Evolutionary conservation across 441 rosid genomes (phyloP).

Genomic region (Syzygium syzygioides): DNA sequence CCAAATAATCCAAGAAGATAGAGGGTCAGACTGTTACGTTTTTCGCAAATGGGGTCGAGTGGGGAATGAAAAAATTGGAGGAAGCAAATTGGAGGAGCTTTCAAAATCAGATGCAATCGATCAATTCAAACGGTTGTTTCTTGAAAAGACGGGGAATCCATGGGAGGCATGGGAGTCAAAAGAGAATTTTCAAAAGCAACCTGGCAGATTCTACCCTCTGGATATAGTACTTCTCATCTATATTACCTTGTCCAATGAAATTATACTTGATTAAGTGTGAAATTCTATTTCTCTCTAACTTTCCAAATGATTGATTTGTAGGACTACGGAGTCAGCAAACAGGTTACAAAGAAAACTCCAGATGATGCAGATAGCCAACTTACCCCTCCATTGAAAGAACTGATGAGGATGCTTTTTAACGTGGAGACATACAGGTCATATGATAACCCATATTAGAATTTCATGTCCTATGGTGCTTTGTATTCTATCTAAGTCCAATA

Average conservation of each 20-base stretch:
- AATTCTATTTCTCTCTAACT: not conserved
- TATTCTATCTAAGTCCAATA: slow-evolving; percentile 2
- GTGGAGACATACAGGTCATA: slow-evolving; percentile 82
- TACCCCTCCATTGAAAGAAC: slow-evolving; percentile 58
- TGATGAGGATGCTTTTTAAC: slow-evolving; percentile 89
- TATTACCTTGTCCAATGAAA: not conserved
- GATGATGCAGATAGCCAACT: slow-evolving; percentile 48
- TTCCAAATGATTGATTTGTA: slow-evolving; percentile 16
- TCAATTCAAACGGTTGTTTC: slow-evolving; percentile 76
- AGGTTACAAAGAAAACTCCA: slow-evolving; percentile 33
- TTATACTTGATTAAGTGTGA: not conserved
- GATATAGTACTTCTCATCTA: slow-evolving; percentile 57
- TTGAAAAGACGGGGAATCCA: slow-evolving; percentile 87
- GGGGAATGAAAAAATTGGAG: slow-evolving; percentile 85
- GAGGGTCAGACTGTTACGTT: slow-evolving; percentile 61
- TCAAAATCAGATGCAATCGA: slow-evolving; percentile 71
- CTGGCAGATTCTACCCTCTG: slow-evolving; percentile 84
- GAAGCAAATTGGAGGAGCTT: slow-evolving; percentile 63
- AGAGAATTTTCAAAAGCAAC: slow-evolving; percentile 68
- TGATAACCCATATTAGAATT: not conserved
- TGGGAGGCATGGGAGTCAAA: slow-evolving; percentile 95
- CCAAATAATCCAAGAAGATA: slow-evolving; percentile 94
- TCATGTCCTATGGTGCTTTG: not conserved
- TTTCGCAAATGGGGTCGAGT: slow-evolving; percentile 98
- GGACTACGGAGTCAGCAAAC: slow-evolving; percentile 92